Conservation (phyloP, 257 asterid genomes). For the Solanum clarkiae region DNA sequence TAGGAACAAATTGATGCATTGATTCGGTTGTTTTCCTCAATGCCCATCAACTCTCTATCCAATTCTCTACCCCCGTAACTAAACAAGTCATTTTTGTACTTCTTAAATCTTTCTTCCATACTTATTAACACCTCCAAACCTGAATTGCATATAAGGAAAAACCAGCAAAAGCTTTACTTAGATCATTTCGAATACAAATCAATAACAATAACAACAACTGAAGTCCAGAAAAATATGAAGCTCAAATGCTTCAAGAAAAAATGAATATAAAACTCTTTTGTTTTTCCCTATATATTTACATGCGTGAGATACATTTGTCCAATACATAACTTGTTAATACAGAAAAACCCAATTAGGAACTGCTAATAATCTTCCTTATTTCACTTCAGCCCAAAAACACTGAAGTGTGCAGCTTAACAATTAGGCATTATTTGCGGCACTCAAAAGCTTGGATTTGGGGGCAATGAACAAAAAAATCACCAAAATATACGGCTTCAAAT, state of each 20-base stretch:
- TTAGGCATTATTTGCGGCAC: neutral
- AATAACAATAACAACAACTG: neutral
- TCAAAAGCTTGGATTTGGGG: neutral
- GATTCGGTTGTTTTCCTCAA: slow-evolving; percentile 54
- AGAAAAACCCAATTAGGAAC: neutral
- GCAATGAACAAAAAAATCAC: neutral
- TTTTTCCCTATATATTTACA: neutral
- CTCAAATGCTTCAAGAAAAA: neutral
- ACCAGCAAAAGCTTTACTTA: neutral
- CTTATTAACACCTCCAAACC: slow-evolving; percentile 59
- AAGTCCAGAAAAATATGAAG: neutral
- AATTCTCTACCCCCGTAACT: slow-evolving; percentile 56
- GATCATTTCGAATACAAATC: neutral
- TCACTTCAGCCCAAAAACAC: neutral
- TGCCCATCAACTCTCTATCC: slow-evolving; percentile 62
- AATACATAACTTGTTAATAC: neutral
- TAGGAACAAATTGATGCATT: slow-evolving; percentile 47
- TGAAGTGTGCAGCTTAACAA: neutral
- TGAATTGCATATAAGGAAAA: slow-evolving; percentile 9
- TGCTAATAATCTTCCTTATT: neutral
- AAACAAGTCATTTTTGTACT: slow-evolving; percentile 60
- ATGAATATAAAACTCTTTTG: neutral
- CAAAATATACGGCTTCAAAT: neutral
- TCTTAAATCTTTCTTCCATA: slow-evolving; percentile 52
- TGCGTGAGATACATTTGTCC: neutral